Evolutionary conservation across 768 basidiomycete species (phyloP).

Genomic region (Amanita thiersii): DNA sequence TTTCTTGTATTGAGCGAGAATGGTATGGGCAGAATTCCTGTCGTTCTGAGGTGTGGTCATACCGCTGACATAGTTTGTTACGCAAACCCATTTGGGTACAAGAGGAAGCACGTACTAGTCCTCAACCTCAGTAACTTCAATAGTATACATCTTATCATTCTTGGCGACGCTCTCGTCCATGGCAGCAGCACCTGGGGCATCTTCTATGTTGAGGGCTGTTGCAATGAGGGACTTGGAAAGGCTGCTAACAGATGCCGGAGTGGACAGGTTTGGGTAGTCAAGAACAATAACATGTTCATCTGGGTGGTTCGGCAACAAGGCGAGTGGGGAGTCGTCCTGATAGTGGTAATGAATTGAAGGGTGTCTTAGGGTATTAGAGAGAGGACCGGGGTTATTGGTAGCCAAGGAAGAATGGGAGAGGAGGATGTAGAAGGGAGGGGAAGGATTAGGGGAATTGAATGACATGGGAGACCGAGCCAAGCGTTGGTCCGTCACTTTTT

Average conservation of each 20-base stretch:
- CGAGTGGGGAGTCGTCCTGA: slow-evolving; percentile 66
- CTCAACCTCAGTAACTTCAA: slow-evolving; percentile 53
- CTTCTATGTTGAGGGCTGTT: slow-evolving; percentile 55
- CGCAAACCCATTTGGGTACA: not conserved
- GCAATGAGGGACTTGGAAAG: slow-evolving; percentile 38
- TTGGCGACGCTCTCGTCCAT: slow-evolving; percentile 36
- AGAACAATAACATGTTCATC: slow-evolving; percentile 71
- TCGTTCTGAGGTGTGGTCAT: slow-evolving; percentile 23
- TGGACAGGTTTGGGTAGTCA: slow-evolving; percentile 40
- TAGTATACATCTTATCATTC: slow-evolving; percentile 68
- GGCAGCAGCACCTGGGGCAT: slow-evolving; percentile 65
- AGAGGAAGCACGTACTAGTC: slow-evolving; percentile 34
- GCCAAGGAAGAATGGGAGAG: slow-evolving; percentile 48
- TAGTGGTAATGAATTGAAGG: slow-evolving; percentile 78
- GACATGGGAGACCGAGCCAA: slow-evolving; percentile 1
- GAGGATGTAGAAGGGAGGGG: slow-evolving; percentile 62
- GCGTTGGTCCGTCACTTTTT: not conserved
- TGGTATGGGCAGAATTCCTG: slow-evolving; percentile 37
- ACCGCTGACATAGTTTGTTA: slow-evolving; percentile 12
- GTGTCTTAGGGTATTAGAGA: slow-evolving; percentile 48
- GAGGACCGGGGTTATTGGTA: slow-evolving; percentile 23
- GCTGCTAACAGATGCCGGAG: slow-evolving; percentile 40
- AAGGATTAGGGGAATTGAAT: slow-evolving; percentile 11
- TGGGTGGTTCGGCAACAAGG: slow-evolving; percentile 49
- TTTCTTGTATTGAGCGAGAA: slow-evolving; percentile 59